These are phyloP conservation scores for Calophaca sinica DNA, from an alignment of 306 rosid genomes.

Conservation along the genomic window DNA sequence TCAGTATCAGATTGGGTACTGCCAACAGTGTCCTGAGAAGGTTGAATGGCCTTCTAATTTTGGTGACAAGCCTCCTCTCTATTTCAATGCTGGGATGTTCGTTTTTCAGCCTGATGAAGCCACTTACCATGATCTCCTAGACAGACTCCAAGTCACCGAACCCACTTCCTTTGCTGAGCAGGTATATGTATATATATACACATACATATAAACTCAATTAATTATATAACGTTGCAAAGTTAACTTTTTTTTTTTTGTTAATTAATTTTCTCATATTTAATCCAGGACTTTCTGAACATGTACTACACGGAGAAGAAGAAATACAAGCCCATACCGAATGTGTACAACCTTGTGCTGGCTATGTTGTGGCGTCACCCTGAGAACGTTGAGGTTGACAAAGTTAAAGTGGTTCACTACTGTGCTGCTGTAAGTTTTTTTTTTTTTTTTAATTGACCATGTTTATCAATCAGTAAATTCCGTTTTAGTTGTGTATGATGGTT, in stretches of 20 bases:
- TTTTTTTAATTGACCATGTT: no score
- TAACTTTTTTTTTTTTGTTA: no score
- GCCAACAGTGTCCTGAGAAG: conserved; percentile 78
- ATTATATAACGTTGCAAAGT: no score
- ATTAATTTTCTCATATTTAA: neutral
- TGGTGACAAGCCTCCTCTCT: conserved; percentile 76
- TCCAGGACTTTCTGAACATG: conserved; percentile 74
- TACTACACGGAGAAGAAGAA: conserved; percentile 58
- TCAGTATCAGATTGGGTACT: conserved; percentile 68
- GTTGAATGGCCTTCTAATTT: conserved; percentile 65
- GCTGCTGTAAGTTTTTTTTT: conserved; percentile 49
- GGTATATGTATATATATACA: conserved; percentile 39
- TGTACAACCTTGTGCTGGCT: conserved; percentile 76
- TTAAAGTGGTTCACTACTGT: conserved; percentile 85
- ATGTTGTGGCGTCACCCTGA: conserved; percentile 90
- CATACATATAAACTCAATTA: no score
- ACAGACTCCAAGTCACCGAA: conserved; percentile 45
- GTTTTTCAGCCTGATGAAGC: conserved; percentile 64
- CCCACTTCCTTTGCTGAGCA: conserved; percentile 89
- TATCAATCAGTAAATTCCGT: no score
- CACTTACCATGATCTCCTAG: conserved; percentile 63
- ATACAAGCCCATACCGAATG: conserved; percentile 65
- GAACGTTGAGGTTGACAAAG: conserved; percentile 64
- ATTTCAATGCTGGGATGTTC: conserved; percentile 90
- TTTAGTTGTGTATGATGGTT: no score